Conservation (phyloP, 129 eudicot species). For the Tanacetum coccineum region DNA sequence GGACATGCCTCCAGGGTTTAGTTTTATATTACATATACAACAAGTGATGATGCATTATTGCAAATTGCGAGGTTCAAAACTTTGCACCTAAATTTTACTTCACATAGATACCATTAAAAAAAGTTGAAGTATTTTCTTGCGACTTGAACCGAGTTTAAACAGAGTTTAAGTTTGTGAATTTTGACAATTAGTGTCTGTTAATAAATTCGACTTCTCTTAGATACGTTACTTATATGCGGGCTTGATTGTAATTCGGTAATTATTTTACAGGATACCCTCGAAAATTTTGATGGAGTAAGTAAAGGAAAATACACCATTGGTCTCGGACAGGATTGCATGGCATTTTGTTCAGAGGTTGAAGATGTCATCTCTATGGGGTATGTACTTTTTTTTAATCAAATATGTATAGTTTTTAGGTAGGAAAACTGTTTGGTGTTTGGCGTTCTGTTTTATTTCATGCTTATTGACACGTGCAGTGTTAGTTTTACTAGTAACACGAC, state of each 20-base stretch:
- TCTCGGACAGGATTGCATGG: constrained; percentile 99
- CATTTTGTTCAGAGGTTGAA: constrained; percentile 94
- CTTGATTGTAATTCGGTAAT: constrained; percentile 3
- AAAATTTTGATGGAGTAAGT: constrained; percentile 92
- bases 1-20: too few species aligned
- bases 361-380: constrained; percentile 99
- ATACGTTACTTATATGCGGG: neutral
- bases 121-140: too few species aligned
- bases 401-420: neutral
- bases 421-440: constrained; percentile 10
- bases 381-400: neutral
- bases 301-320: constrained; percentile 98
- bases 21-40: too few species aligned
- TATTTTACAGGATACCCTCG: constrained; percentile 66
- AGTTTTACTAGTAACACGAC: constrained; percentile 2
- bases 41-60: too few species aligned
- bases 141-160: too few species aligned
- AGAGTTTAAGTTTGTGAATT: too few species aligned
- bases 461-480: neutral
- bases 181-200: too few species aligned
- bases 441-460: neutral
- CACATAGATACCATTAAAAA: too few species aligned
- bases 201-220: neutral
- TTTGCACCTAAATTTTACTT: too few species aligned
- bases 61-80: too few species aligned